These are phyloP conservation scores for Xylaria palmicola DNA, from an alignment of 495 filamentous ascomycete genomes.

Conservation along the genomic window DNA sequence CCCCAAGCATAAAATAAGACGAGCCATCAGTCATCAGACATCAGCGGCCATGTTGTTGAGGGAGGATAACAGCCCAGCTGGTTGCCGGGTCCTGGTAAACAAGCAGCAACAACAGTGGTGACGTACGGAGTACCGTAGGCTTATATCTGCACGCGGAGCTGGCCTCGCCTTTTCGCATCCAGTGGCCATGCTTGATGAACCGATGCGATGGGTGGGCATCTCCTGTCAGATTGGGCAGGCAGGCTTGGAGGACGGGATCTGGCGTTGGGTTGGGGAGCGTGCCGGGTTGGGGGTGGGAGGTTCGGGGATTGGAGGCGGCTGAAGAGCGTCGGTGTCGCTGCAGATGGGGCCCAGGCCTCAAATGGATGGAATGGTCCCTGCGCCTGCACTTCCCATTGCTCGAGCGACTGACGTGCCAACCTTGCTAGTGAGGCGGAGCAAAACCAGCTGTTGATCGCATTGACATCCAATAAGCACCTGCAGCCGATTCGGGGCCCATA, in stretches of 20 bases:
- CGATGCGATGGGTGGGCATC: conserved; percentile 8
- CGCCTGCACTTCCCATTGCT: conserved; percentile 8
- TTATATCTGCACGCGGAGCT: background rate
- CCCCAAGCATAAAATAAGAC: background rate
- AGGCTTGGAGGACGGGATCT: conserved; percentile 3
- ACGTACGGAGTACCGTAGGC: background rate
- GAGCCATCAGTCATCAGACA: too few species aligned
- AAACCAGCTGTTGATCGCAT: conserved; percentile 6
- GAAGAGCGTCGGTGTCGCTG: conserved; percentile 14
- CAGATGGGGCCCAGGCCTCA: background rate
- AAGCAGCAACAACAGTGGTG: too few species aligned
- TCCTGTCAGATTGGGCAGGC: conserved; percentile 15
- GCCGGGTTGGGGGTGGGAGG: conserved; percentile 5
- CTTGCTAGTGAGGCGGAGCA: conserved; percentile 20
- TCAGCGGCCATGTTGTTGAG: too few species aligned
- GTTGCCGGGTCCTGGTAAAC: background rate
- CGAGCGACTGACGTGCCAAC: background rate
- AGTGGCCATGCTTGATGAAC: background rate
- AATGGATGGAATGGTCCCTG: background rate
- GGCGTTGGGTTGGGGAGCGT: background rate
- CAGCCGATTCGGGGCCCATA: background rate
- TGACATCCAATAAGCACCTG: background rate
- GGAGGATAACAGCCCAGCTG: background rate
- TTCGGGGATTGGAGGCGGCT: conserved; percentile 19
- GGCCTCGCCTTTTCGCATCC: background rate